phyloP scores from a whole-genome alignment of 208 protist genomes.

The Kentomonas sorsogonicus region DNA sequence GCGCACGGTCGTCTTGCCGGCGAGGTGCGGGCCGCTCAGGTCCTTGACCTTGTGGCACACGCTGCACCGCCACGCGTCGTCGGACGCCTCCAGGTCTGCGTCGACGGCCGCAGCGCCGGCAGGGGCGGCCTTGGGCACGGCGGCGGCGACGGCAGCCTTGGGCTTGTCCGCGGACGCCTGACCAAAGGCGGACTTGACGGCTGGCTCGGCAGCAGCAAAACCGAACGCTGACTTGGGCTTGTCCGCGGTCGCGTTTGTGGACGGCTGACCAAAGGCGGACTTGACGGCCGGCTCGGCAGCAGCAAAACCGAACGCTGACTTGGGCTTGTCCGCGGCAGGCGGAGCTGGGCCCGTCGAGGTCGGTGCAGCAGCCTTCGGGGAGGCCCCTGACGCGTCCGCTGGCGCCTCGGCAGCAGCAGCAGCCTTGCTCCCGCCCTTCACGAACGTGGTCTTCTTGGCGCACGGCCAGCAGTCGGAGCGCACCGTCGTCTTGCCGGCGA shows the following conservation, averaged over 20 bases:
- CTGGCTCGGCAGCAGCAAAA: too few species aligned
- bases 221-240: too few species aligned
- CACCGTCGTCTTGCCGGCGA: constrained; percentile 39
- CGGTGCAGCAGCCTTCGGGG: too few species aligned
- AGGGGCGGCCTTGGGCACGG: too few species aligned
- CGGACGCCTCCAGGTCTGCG: too few species aligned
- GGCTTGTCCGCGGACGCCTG: too few species aligned
- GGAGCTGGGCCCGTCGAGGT: neutral
- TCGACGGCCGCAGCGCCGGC: too few species aligned
- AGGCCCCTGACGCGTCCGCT: neutral
- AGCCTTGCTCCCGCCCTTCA: neutral
- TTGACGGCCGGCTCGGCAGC: neutral
- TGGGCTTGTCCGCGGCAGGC: neutral
- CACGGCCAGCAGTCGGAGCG: constrained; percentile 61
- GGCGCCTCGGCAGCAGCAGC: constrained; percentile 1
- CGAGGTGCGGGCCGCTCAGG: constrained; percentile 35
- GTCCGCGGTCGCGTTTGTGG: too few species aligned
- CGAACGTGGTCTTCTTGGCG: constrained; percentile 38
- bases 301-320: neutral
- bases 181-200: too few species aligned
- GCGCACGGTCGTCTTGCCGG: constrained; percentile 41
- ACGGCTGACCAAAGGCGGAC: neutral
- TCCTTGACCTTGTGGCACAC: constrained; percentile 42
- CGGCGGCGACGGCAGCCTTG: too few species aligned
- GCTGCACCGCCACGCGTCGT: constrained; percentile 34